These are phyloP conservation scores for Fraxinus nigra DNA, from an alignment of 305 asterid genomes.

Conservation along the genomic window DNA sequence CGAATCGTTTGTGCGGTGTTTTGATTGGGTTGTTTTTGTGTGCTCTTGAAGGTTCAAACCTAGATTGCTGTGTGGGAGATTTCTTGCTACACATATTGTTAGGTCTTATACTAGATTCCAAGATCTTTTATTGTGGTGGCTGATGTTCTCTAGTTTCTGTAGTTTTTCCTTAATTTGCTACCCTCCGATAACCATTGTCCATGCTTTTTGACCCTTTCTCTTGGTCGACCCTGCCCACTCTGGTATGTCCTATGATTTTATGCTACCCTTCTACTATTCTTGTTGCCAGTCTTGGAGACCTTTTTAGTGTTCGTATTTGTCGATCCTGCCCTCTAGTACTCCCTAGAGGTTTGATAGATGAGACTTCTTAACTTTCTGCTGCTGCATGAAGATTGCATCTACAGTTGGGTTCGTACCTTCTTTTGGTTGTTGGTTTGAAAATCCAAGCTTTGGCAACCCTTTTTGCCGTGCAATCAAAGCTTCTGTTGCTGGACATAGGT, in stretches of 20 bases:
- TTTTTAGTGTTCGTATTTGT: not conserved
- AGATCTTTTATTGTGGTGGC: not conserved
- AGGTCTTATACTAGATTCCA: not conserved
- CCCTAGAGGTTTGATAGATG: not conserved
- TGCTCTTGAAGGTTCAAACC: not conserved
- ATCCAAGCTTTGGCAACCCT: not conserved
- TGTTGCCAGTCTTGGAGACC: not conserved
- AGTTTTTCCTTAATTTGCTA: not conserved
- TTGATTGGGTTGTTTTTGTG: not conserved
- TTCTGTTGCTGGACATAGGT: not conserved
- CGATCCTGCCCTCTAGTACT: not conserved
- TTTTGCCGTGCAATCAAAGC: not conserved
- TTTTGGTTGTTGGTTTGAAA: not conserved
- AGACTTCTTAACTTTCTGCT: not conserved
- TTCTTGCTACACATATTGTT: not conserved
- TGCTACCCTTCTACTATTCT: not conserved
- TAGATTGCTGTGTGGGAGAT: not conserved
- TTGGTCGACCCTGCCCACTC: not conserved
- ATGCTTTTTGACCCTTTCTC: not conserved
- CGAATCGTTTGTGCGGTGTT: not conserved
- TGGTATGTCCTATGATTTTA: not conserved
- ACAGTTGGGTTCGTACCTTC: not conserved
- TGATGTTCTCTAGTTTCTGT: not conserved
- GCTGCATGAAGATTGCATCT: not conserved
- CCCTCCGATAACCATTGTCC: not conserved